Evolutionary conservation across 495 filamentous ascomycete species (phyloP).

Genomic region (Aspergillus carlsbadensis): DNA sequence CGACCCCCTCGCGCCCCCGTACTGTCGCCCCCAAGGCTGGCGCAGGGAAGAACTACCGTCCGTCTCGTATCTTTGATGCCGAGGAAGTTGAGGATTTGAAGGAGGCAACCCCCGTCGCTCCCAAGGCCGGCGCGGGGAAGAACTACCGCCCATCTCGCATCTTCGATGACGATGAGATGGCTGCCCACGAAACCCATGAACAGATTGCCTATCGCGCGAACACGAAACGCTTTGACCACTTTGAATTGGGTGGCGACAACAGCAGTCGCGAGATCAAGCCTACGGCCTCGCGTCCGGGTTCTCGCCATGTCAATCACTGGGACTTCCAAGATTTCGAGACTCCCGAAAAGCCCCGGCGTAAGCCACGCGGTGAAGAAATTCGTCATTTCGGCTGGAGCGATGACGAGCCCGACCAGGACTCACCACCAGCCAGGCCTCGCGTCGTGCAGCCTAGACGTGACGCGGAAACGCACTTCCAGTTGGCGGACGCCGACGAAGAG

Average conservation of each 20-base stretch:
- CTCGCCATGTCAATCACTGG: constrained; percentile 72
- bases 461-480: constrained; percentile 74
- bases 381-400: constrained; percentile 75
- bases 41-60: constrained; percentile 66
- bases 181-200: constrained; percentile 30
- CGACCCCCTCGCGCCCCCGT: constrained; percentile 51
- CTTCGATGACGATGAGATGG: constrained; percentile 58
- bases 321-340: constrained; percentile 83
- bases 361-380: constrained; percentile 49
- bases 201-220: constrained; percentile 58
- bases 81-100: constrained; percentile 20
- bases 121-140: constrained; percentile 61
- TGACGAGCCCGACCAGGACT: constrained; percentile 58
- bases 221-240: constrained; percentile 80
- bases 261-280: constrained; percentile 37
- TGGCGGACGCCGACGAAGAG: constrained; percentile 49
- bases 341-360: constrained; percentile 67
- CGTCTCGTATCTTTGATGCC: constrained; percentile 68
- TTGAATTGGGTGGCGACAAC: constrained; percentile 73
- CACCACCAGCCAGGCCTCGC: constrained; percentile 53
- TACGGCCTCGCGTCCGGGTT: constrained; percentile 40
- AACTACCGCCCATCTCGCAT: constrained; percentile 64
- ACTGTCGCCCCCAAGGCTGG: constrained; percentile 61
- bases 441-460: constrained; percentile 71
- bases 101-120: constrained; percentile 16